Evolutionary conservation across 768 basidiomycete genomes (phyloP), one percentile per base, ranked within the genome.

Genomic region (Kwoniella botswanensis): DNA sequence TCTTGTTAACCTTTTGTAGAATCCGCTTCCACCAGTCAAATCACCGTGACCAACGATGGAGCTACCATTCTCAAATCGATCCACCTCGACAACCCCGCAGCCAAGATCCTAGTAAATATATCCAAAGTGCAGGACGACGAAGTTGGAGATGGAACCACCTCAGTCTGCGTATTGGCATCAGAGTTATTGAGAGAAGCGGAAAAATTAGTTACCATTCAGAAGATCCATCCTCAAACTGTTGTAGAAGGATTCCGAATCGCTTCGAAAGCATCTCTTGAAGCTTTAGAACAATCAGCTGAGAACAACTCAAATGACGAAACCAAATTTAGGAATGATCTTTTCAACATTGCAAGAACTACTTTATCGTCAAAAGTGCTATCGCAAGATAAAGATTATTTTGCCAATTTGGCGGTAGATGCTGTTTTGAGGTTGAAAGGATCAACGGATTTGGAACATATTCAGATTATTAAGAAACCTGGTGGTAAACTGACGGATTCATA

Each of bases 121-220:
- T 96, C 94, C 0, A 99, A 99, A 82, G 96, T 98, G n/a, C 97
- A 98, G 85, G 97, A 99, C 82, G 97, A 99, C 82, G 97, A 99
- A 84, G 90, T 99, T 58, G 97, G 97, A 21, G 97, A 98, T 85
- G 97, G 86, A 56, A 85, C 84, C 41, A 85, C 84, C 2, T 82
- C 82, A 11, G 84, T 98, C 29, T 94, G 93, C 63, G 96, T 99
- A 15, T 84, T 99, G 18, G 93, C 95, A 2, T 89, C 93, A 11
- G 97, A 99, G 80, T 85, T 98, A 73, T 81, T 99, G 75, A 86
- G 97, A 70, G 97, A 98, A 85, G 97, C 95, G 6, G 96, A 99
- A 86, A 94, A 93, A 84, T 85, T 98, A 78, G 92, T 98, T 75
- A 89, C 87, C 41, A 88, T 90, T 43, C 79, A 82, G 84, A 95